These are phyloP conservation scores for Lolium rigidum DNA, from an alignment of 176 grass and related monocot genomes.

Conservation along the genomic window DNA sequence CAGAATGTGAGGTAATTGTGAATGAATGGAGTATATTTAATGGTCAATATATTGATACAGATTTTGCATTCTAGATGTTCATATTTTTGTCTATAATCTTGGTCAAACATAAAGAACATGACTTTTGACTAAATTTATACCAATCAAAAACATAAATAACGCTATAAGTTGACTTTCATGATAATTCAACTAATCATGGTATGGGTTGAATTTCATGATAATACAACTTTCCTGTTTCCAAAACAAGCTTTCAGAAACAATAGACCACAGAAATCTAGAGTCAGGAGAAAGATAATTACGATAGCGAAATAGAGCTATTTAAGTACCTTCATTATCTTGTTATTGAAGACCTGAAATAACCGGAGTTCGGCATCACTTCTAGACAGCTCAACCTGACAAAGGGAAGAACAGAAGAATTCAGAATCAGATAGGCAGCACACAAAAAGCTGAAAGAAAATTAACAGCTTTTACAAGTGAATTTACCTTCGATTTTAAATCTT, in stretches of 20 bases:
- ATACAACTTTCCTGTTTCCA: not conserved
- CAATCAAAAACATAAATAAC: not conserved
- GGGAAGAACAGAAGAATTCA: slow-evolving; percentile 22
- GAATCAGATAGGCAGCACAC: slow-evolving; percentile 27
- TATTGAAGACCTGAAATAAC: slow-evolving; percentile 55
- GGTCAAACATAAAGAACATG: no score
- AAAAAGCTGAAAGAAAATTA: slow-evolving; percentile 3
- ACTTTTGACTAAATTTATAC: not conserved
- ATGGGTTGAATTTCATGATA: not conserved
- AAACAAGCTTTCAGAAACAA: slow-evolving; percentile 21
- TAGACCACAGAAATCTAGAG: not conserved
- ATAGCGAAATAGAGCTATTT: not conserved
- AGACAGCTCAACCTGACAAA: slow-evolving; percentile 61
- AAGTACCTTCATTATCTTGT: slow-evolving; percentile 79
- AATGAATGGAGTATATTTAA: no score
- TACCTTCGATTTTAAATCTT: slow-evolving; percentile 78
- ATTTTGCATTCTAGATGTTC: no score
- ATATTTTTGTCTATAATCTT: no score
- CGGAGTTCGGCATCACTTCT: slow-evolving; percentile 61
- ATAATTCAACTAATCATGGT: not conserved
- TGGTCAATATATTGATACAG: no score
- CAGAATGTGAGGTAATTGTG: no score
- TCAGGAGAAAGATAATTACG: not conserved
- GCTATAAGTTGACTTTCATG: slow-evolving; percentile 1
- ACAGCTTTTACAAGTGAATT: slow-evolving; percentile 2